phyloP scores from a whole-genome alignment of 2,329 filamentous ascomycete genomes.

The Fusarium mundagurra region DNA sequence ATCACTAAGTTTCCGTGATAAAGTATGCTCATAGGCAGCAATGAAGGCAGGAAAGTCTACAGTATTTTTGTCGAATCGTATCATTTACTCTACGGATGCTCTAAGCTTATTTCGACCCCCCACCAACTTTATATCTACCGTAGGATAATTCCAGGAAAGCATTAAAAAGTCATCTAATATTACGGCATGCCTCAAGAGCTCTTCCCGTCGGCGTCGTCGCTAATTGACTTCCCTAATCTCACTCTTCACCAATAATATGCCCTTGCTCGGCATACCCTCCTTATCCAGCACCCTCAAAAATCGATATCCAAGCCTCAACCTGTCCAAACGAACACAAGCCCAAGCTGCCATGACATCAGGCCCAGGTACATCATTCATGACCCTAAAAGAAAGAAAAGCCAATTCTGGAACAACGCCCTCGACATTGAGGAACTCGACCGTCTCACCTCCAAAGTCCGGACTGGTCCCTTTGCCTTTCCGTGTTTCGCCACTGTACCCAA shows the following conservation, averaged over 20 bases:
- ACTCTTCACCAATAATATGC: background rate
- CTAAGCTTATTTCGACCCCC: background rate
- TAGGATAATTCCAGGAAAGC: too few relatives aligned
- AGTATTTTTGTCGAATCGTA: accelerated
- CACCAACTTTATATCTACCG: too few relatives aligned
- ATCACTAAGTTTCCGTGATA: background rate
- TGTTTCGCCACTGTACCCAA: slow-evolving; percentile 6
- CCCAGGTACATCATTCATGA: slow-evolving; percentile 14
- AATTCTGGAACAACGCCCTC: background rate
- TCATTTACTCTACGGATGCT: background rate
- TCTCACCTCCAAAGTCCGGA: slow-evolving; percentile 1
- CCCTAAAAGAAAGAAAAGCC: background rate
- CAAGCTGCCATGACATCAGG: slow-evolving; percentile 5
- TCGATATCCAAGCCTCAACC: slow-evolving; percentile 10
- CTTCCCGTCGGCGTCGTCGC: accelerated
- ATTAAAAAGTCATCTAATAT: accelerated
- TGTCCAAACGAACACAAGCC: slow-evolving; percentile 6
- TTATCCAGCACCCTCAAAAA: background rate
- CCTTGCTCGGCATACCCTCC: slow-evolving; percentile 7
- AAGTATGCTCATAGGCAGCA: background rate
- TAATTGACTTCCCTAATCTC: background rate
- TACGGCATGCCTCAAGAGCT: accelerated
- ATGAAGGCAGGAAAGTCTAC: background rate
- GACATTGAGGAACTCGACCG: slow-evolving; percentile 4
- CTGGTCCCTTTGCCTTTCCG: background rate